Evolutionary conservation across 495 filamentous ascomycete genomes (phyloP), one percentile per base, ranked within the genome.

Genomic region (Podospora fimiseda): DNA sequence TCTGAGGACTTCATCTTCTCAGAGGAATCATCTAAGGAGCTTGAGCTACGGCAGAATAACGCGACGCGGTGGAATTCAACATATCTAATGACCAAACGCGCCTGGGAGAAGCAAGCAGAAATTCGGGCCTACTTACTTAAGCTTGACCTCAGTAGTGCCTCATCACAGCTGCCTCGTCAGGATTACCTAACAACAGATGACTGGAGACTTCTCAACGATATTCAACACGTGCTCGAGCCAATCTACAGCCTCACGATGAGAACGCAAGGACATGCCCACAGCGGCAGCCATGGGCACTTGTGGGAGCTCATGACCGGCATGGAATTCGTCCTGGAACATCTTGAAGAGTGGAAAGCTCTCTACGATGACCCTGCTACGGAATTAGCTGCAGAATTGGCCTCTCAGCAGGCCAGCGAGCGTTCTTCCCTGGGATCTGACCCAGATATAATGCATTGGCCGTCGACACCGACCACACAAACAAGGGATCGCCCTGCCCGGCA

Each of bases 241-340:
- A 40, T 40, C 38, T 40, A 40, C 18, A 40, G 38, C 38, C 38
- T 40, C 38, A 40, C 38, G 38, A 40, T 40, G 38, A 40, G 38
- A 14, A 40, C 38, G 9, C 38, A 40, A 16, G 38, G 38, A 40
- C 11, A 40, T 40, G 3, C 38, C 38, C 9, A 40, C 38, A 14
- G 38, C 38, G 38, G 38, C 11, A 40, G 38, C 38, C 38, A 40
- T 14, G 38, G 38, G 38, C 11, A 40, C 11, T 40, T 40, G 11
- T 40, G 38, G 38, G 38, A 40, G 38, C 38, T 13, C 38, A 40
- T 40, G 38, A 40, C 38, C 38, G 38, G 38, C 9, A 40, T 40
- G 38, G 38, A 40, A 40, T 40, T 40, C 11, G 38, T 40, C 9
- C 38, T 40, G 38, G 38, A 40, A 13, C 38, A 40, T 40, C 38